These are phyloP conservation scores for Pichiaceae sp. DNA, from an alignment of 1,139 yeast species.

Conservation along the genomic window DNA sequence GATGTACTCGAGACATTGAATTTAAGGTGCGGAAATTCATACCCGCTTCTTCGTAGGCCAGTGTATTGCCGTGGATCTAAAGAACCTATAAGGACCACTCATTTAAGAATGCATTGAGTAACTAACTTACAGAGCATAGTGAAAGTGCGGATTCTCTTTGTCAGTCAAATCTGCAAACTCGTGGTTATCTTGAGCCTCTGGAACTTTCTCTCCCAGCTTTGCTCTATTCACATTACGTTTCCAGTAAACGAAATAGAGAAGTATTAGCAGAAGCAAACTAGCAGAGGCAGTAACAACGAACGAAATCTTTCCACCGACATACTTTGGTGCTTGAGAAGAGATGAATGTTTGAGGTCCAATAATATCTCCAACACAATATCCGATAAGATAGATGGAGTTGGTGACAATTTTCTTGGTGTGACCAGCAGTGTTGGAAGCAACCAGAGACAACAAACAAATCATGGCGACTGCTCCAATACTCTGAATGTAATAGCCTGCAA, in stretches of 20 bases:
- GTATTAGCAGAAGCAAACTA: constrained; percentile 8
- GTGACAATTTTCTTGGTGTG: constrained; percentile 32
- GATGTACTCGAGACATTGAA: too few relatives aligned
- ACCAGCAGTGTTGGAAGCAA: constrained; percentile 57
- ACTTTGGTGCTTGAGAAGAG: constrained; percentile 32
- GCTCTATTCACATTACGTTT: background rate
- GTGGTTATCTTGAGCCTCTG: constrained; percentile 23
- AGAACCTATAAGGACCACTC: too few relatives aligned
- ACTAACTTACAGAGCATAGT: constrained; percentile 27
- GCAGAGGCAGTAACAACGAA: constrained; percentile 17
- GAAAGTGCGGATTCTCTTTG: constrained; percentile 37
- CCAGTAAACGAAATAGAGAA: constrained; percentile 13
- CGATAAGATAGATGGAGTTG: constrained; percentile 48
- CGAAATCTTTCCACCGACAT: constrained; percentile 30
- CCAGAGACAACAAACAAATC: constrained; percentile 30
- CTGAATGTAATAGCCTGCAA: constrained; percentile 35
- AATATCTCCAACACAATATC: constrained; percentile 57
- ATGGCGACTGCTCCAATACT: constrained; percentile 25
- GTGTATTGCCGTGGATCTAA: too few relatives aligned
- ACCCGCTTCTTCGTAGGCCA: too few relatives aligned
- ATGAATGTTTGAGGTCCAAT: constrained; percentile 44
- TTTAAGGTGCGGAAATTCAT: too few relatives aligned
- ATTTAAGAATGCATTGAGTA: too few relatives aligned
- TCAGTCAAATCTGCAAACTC: constrained; percentile 48
- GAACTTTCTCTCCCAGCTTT: background rate